Base-by-base conservation (phyloP, 257 asterid genomes). In the Eucommia ulmoides region DNA sequence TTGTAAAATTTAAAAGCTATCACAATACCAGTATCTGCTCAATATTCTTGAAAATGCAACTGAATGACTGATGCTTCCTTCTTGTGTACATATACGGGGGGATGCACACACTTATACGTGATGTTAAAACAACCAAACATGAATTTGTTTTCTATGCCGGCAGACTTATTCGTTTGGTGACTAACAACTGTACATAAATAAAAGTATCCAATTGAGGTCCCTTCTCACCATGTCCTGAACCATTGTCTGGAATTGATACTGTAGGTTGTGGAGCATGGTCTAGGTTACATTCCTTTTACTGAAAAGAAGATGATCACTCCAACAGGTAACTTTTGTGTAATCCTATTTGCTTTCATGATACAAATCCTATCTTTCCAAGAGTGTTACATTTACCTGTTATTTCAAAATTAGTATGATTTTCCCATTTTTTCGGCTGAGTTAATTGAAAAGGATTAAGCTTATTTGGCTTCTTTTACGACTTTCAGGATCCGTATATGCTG, bases 221-320 rank as follows among this genome's bases (percentile, higher is more conserved):
- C 55, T 45, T 49, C 23, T 51, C 33, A 47, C 25, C 56, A 29
- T 47, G 38, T 51, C 23, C 33, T 33, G 38, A 5, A 35, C 58
- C 44, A 29, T 51, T 16, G 23, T 47, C 60, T 47, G 21, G 48
- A 42, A 7, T 45, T 29, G 19, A 35, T 53, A 16, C 60, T 41
- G 51, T 54, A 88, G 98, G 93, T 89, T 55, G 96, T 89, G 53
- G 96, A 89, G 59, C 88, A 89, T 58, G 98, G 96, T 47, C 78
- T 89, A 26, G 96, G 98, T 52, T 94, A 89, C 63, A 94, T 89
- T 63, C 98, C 98, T 23, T 89, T 89, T 51, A 82, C 88, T 7
- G 98, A 89, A 70, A 85, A 82, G 60, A 96, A 85, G 82, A 65
- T 82, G 33, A 60, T 41, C 38, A 89, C 98, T 62, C 98, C 98